Percentiles rank a stretch among this genome's conserved stretches.
Evolutionary conservation across 2,329 filamentous ascomycete genomes (phyloP).

Genomic region (Pseudocercospora eumusae): DNA sequence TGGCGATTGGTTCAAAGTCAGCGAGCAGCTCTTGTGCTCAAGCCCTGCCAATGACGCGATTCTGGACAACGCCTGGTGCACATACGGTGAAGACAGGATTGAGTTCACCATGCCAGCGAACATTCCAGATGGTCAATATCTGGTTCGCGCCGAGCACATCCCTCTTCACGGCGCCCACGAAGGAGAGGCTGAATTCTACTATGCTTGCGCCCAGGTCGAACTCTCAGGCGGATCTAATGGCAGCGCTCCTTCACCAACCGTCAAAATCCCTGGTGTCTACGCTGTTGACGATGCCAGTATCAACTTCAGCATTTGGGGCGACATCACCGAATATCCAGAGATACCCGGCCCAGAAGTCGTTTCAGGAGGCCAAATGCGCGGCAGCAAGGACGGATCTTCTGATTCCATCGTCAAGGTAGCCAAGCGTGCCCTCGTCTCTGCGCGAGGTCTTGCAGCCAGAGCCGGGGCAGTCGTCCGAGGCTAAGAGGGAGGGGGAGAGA

Average conservation of each 20-base stretch:
- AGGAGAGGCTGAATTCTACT: slow-evolving; percentile 25
- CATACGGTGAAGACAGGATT: slow-evolving; percentile 23
- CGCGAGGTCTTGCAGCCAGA: background rate
- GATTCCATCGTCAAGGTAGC: background rate
- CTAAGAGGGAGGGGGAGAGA: background rate
- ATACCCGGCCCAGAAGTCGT: background rate
- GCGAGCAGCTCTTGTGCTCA: slow-evolving; percentile 19
- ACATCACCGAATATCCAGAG: slow-evolving; percentile 8
- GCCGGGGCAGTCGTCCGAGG: background rate
- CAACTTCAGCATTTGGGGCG: slow-evolving; percentile 29
- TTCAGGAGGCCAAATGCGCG: background rate
- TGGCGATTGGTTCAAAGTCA: slow-evolving; percentile 30
- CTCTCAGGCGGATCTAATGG: slow-evolving; percentile 26
- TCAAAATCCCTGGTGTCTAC: slow-evolving; percentile 30
- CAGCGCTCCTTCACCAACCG: slow-evolving; percentile 22
- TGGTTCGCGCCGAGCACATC: slow-evolving; percentile 27
- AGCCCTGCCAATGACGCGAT: slow-evolving; percentile 16
- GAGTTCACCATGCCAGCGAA: slow-evolving; percentile 24
- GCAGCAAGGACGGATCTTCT: background rate
- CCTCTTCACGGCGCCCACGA: slow-evolving; percentile 27
- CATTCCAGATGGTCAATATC: slow-evolving; percentile 24
- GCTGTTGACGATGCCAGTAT: slow-evolving; percentile 27
- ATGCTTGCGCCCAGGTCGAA: slow-evolving; percentile 28
- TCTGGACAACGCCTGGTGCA: slow-evolving; percentile 16
- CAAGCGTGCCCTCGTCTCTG: background rate